Conservation (phyloP, 306 rosid genomes). For the Nissolia schottii region DNA sequence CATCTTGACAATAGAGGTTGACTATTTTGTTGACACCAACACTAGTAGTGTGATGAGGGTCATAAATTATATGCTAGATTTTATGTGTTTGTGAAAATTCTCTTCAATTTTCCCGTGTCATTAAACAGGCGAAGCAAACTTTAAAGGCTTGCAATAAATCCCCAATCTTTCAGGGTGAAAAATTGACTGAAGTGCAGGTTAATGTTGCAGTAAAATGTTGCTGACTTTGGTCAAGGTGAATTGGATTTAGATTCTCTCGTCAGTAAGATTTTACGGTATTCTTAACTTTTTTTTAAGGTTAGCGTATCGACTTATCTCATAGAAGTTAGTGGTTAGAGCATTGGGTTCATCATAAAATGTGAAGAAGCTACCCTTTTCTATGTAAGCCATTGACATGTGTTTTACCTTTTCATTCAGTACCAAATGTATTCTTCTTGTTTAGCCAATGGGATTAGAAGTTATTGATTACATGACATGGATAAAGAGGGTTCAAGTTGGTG, state of each 20-base stretch:
- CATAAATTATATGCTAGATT: not conserved
- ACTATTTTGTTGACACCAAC: not conserved
- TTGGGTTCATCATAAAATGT: too few species aligned
- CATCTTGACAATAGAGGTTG: conserved; percentile 5
- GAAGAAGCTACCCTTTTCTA: too few species aligned
- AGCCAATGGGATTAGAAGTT: too few species aligned
- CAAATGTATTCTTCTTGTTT: too few species aligned
- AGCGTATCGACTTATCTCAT: too few species aligned
- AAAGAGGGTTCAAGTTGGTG: too few species aligned
- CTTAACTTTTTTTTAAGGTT: too few species aligned
- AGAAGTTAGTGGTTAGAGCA: too few species aligned
- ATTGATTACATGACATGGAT: too few species aligned
- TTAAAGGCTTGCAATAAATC: not conserved
- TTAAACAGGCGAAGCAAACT: not conserved
- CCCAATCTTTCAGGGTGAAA: not conserved
- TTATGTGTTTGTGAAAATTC: not conserved
- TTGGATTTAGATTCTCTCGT: not conserved
- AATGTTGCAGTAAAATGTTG: not conserved
- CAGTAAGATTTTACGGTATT: too few species aligned
- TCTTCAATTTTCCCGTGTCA: not conserved
- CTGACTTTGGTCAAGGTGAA: not conserved
- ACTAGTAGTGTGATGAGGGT: not conserved
- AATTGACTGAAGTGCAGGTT: not conserved
- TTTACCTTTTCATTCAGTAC: too few species aligned
- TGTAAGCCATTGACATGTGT: too few species aligned